Conservation (phyloP, 306 rosid genomes). For the Castanea mollissima region DNA sequence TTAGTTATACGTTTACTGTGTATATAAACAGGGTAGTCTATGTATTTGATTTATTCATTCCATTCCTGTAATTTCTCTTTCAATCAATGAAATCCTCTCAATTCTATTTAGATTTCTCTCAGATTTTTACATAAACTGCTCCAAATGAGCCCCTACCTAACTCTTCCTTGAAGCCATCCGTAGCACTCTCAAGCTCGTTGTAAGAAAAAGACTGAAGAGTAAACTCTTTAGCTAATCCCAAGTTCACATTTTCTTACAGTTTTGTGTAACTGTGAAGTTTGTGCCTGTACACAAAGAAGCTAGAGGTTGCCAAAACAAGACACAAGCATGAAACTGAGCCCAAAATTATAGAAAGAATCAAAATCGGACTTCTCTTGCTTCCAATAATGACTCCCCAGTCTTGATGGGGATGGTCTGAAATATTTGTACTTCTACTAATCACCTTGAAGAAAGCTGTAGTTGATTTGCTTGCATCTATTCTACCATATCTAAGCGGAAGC, state of each 20-base stretch:
- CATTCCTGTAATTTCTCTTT: too few relatives aligned
- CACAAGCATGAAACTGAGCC: slow-evolving; percentile 5
- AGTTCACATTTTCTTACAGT: slow-evolving; percentile 7
- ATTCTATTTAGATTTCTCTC: too few relatives aligned
- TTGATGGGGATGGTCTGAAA: neutral
- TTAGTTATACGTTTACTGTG: too few relatives aligned
- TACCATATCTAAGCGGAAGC: neutral
- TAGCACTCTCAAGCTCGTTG: neutral
- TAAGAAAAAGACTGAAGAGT: slow-evolving; percentile 11
- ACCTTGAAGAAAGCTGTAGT: neutral
- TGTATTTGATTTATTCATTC: too few relatives aligned
- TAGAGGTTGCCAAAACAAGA: neutral
- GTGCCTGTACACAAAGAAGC: neutral
- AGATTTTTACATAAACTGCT: neutral
- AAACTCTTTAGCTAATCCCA: slow-evolving; percentile 11
- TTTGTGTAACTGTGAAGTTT: neutral
- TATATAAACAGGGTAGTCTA: too few relatives aligned
- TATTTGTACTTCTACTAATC: neutral
- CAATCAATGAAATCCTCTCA: too few relatives aligned
- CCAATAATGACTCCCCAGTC: neutral
- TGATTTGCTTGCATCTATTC: neutral
- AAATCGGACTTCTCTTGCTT: neutral
- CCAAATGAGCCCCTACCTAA: neutral
- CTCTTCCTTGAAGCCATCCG: neutral
- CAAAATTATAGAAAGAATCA: slow-evolving; percentile 4